These are phyloP conservation scores for Aegilops longissima DNA, from an alignment of 176 grass and related monocot species.

Conservation along the genomic window DNA sequence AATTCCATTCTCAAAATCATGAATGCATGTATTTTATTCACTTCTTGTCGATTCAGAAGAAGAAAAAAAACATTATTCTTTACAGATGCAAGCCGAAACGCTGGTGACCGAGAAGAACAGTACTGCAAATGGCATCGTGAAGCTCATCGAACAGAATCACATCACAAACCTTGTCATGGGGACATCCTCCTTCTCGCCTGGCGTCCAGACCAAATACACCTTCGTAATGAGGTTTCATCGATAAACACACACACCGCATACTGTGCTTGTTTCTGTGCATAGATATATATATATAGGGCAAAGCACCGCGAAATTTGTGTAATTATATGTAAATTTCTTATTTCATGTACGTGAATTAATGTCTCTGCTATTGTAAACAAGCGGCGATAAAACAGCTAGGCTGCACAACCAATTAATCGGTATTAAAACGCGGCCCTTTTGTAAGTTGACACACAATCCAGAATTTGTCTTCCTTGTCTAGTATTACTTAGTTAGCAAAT, in stretches of 20 bases:
- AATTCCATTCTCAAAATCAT: background rate
- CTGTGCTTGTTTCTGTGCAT: background rate
- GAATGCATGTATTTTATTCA: background rate
- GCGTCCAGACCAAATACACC: background rate
- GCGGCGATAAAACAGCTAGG: background rate
- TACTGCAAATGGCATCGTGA: slow-evolving; percentile 53
- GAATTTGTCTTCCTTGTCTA: background rate
- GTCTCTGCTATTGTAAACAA: background rate
- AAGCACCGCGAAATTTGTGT: background rate
- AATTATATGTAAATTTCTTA: background rate
- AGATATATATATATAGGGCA: background rate
- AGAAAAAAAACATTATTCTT: background rate
- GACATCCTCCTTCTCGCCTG: slow-evolving; percentile 41
- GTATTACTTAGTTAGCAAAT: background rate
- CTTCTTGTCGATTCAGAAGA: background rate
- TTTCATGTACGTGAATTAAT: background rate
- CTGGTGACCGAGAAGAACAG: slow-evolving; percentile 58
- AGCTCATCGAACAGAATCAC: slow-evolving; percentile 45
- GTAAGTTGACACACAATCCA: background rate
- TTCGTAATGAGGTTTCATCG: background rate
- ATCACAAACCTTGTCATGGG: slow-evolving; percentile 72
- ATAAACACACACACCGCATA: background rate
- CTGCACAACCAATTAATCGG: no score
- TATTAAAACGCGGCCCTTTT: background rate
- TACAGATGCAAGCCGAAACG: slow-evolving; percentile 46